These are phyloP conservation scores for Melaleuca quinquenervia DNA, from an alignment of 345 rosid species.

Conservation along the genomic window DNA sequence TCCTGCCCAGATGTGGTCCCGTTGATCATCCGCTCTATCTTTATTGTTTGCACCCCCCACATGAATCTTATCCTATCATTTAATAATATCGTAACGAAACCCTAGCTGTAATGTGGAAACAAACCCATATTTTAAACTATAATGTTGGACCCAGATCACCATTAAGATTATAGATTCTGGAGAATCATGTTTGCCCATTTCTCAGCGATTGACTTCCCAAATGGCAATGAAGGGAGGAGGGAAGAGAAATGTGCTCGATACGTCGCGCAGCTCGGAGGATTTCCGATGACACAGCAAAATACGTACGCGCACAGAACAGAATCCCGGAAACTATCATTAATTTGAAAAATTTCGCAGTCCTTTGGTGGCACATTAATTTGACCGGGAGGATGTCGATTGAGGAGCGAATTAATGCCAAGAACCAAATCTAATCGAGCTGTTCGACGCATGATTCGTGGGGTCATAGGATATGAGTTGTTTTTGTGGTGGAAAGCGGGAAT, in stretches of 20 bases:
- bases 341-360: too few relatives aligned
- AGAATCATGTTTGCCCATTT: conserved; percentile 24
- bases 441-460: conserved; percentile 11
- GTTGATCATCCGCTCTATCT: background rate
- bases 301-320: background rate
- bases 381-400: conserved; percentile 7
- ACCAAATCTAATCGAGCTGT: conserved; percentile 53
- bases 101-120: conserved; percentile 7
- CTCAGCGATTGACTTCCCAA: background rate
- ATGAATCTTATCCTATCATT: background rate
- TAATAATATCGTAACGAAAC: background rate
- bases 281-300: background rate
- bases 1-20: background rate
- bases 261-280: background rate
- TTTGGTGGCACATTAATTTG: background rate
- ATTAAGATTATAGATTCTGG: conserved; percentile 25
- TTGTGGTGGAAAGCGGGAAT: background rate
- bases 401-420: conserved; percentile 4
- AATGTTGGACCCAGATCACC: conserved; percentile 1
- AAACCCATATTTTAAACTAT: background rate
- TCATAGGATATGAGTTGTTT: background rate
- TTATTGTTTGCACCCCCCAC: background rate
- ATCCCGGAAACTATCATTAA: background rate
- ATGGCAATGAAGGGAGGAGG: background rate
- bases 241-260: background rate